Evolutionary conservation across 2,329 filamentous ascomycete species (phyloP), one percentile per base, ranked within the genome.

Genomic region (Fusarium longipes): DNA sequence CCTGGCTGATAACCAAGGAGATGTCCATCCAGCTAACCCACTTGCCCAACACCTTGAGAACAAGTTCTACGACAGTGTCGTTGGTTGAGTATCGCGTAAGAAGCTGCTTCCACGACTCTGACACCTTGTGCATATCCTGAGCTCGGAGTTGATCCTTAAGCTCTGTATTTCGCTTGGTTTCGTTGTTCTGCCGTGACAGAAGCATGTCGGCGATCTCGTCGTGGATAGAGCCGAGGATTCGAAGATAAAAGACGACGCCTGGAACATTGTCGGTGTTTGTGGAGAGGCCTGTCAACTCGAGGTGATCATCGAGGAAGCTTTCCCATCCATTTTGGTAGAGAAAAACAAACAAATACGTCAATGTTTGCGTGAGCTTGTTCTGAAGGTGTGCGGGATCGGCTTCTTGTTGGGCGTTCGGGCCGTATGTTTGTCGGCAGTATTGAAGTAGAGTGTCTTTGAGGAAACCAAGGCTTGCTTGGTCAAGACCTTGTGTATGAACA

Each of bases 1-100:
- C 87, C 76, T 94, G 88, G 78, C 96, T 97, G 73, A 99, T 93
- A 42, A 99, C 89, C 57, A 99, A 84, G 49, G 91, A 92, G 73
- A 99, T 98, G 76, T 98, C 96, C 74, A 96, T 97, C 96, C 96
- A 99, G 85, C 93, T 96, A 63, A 97, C 93, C 95, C 96, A 99
- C 77, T 95, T 96, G 35, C 93, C 93, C 68, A 99, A 89, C n/a
- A 93, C 91, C 79, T 91, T 93, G 52, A 99, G 84, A 72, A 92
- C 94, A 85, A 96, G 89, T 77, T 97, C 93, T 40, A 97, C 86
- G 58, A 98, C 86, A 39, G 81, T 77, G 74, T 93, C 89, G 70
- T 91, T 87, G 74, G 86, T 87, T 69, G 85, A 84, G 86, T 94
- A 98, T 73, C 90, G 88, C 12, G 88, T 85, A 55, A 99, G 84